Conservation (phyloP, 345 rosid genomes). For the Sonneratia alba region DNA sequence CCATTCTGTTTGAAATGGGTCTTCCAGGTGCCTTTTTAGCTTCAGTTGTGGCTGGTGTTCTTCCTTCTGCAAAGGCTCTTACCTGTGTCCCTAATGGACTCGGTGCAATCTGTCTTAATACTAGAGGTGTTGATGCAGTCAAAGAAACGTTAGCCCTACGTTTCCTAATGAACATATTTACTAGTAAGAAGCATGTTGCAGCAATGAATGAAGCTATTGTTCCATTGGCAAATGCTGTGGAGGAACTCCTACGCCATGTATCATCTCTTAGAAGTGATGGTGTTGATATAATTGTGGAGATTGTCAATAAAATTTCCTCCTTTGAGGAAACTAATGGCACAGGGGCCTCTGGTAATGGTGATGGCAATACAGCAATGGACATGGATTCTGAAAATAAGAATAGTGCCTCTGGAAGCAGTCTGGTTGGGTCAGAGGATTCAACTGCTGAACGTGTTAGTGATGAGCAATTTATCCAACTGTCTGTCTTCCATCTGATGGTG, state of each 20-base stretch:
- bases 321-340: slow-evolving; percentile 37
- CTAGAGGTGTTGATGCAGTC: slow-evolving; percentile 84
- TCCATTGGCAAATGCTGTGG: slow-evolving; percentile 90
- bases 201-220: slow-evolving; percentile 93
- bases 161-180: slow-evolving; percentile 74
- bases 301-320: slow-evolving; percentile 67
- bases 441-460: slow-evolving; percentile 45
- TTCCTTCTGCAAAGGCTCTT: slow-evolving; percentile 93
- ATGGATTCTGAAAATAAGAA: slow-evolving; percentile 72
- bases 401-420: slow-evolving; percentile 31
- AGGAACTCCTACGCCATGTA: slow-evolving; percentile 93
- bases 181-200: slow-evolving; percentile 75
- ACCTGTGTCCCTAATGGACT: slow-evolving; percentile 90
- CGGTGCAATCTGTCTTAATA: slow-evolving; percentile 90
- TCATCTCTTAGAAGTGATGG: slow-evolving; percentile 72
- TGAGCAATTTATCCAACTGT: slow-evolving; percentile 76
- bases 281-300: slow-evolving; percentile 84
- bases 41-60: slow-evolving; percentile 71
- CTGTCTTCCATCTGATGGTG: slow-evolving; percentile 89
- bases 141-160: slow-evolving; percentile 71
- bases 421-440: slow-evolving; percentile 37
- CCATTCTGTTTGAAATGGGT: slow-evolving; percentile 69
- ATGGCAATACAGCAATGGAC: slow-evolving; percentile 68
- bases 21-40: slow-evolving; percentile 89
- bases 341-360: slow-evolving; percentile 41